These are phyloP conservation scores for Leucosporidium yakuticum DNA, from an alignment of 768 basidiomycete genomes.

Conservation along the genomic window DNA sequence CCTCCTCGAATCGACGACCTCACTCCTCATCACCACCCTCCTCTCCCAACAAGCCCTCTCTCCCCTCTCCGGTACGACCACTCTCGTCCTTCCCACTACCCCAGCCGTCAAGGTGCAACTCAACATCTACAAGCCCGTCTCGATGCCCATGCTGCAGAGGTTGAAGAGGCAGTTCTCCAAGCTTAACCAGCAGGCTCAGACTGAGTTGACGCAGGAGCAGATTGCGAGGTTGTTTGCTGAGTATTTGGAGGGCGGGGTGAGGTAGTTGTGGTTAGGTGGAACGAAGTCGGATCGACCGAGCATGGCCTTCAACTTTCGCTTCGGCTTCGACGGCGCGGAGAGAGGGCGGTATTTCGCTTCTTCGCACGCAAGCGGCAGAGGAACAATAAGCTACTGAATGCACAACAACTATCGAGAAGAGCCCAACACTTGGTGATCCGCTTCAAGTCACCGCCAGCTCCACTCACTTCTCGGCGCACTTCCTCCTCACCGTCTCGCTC, in stretches of 20 bases:
- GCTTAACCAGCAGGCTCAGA: constrained; percentile 71
- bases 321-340: no score
- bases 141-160: constrained; percentile 83
- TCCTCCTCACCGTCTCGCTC: no score
- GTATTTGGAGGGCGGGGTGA: constrained; percentile 38
- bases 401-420: no score
- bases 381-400: no score
- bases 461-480: no score
- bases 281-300: no score
- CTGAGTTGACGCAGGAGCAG: constrained; percentile 39
- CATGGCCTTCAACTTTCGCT: no score
- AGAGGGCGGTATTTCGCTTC: no score
- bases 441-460: no score
- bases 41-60: constrained; percentile 55
- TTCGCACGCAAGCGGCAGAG: no score
- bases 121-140: constrained; percentile 59
- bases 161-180: constrained; percentile 85
- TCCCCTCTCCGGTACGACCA: constrained; percentile 50
- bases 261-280: constrained; percentile 2
- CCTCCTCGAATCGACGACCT: constrained; percentile 71
- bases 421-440: no score
- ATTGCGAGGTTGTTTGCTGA: constrained; percentile 44
- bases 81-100: constrained; percentile 53
- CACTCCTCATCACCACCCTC: constrained; percentile 63
- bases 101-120: constrained; percentile 47